Percentiles rank a stretch among this genome's conserved stretches.
Conservation (phyloP, 495 filamentous ascomycete species). For the Xylaria acuta region DNA sequence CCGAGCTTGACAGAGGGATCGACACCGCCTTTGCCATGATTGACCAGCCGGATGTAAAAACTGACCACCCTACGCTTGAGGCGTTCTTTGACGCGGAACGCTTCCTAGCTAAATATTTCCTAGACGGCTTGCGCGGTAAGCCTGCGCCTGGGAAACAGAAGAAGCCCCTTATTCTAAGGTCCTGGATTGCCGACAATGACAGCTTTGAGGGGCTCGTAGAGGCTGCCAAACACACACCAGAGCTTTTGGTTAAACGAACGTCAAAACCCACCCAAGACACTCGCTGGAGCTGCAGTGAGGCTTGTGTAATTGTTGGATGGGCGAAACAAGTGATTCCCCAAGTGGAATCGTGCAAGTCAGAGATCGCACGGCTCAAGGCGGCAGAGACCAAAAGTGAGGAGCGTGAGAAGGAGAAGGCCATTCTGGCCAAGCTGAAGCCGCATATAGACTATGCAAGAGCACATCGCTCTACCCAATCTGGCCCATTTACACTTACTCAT, state of each 20-base stretch:
- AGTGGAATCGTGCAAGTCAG: not conserved
- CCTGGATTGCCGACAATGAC: not conserved
- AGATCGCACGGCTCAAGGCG: not conserved
- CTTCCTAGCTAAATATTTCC: slow-evolving; percentile 38
- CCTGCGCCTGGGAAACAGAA: slow-evolving; percentile 23
- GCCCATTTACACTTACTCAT: not conserved
- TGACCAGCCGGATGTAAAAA: slow-evolving; percentile 16
- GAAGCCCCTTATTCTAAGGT: slow-evolving; percentile 5
- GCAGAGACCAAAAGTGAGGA: slow-evolving; percentile 11
- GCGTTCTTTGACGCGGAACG: slow-evolving; percentile 19
- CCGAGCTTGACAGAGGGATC: not conserved
- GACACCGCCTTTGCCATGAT: slow-evolving; percentile 11
- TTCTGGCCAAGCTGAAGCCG: slow-evolving; percentile 22
- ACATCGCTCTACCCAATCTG: not conserved
- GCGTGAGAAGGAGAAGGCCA: slow-evolving; percentile 18
- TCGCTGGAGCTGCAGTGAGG: not conserved
- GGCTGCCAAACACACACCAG: not conserved
- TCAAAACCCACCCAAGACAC: not conserved
- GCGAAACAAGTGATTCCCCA: slow-evolving; percentile 1
- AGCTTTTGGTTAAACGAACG: not conserved
- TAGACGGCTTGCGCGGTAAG: slow-evolving; percentile 24
- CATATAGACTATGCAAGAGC: slow-evolving; percentile 18
- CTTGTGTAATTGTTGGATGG: slow-evolving; percentile 12
- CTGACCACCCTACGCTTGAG: slow-evolving; percentile 12
- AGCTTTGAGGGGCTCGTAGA: not conserved